Percentiles rank a stretch among this genome's conserved stretches.
These are phyloP conservation scores for Zelopaecilomyces penicillatus DNA, from an alignment of 2,329 filamentous ascomycete species.

Conservation along the genomic window DNA sequence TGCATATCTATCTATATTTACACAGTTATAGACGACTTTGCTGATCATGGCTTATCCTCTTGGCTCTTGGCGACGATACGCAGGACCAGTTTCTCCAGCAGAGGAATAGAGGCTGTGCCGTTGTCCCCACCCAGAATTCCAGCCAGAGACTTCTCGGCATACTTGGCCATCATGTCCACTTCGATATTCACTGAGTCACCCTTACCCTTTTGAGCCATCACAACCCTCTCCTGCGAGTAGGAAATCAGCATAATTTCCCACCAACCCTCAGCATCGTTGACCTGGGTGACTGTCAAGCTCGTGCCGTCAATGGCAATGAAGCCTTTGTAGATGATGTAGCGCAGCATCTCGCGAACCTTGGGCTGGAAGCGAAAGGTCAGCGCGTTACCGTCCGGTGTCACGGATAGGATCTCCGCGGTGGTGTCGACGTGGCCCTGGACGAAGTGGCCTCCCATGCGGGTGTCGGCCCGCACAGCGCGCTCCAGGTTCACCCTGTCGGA, in stretches of 20 bases:
- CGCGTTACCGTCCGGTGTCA: conserved; percentile 80
- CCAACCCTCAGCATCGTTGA: conserved; percentile 70
- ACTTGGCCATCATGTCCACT: conserved; percentile 82
- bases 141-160: conserved; percentile 80
- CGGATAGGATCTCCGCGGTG: conserved; percentile 63
- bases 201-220: conserved; percentile 66
- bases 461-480: conserved; percentile 80
- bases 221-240: conserved; percentile 90
- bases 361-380: conserved; percentile 78
- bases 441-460: conserved; percentile 96
- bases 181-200: conserved; percentile 86
- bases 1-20: neutral
- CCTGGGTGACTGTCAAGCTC: conserved; percentile 82
- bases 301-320: conserved; percentile 92
- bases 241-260: conserved; percentile 98
- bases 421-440: conserved; percentile 97
- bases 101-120: conserved; percentile 42
- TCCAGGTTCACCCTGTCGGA: conserved; percentile 80
- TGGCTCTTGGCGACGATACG: conserved; percentile 61
- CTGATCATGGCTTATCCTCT: conserved; percentile 15
- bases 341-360: conserved; percentile 57
- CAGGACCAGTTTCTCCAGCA: conserved; percentile 65
- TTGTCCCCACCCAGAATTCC: conserved; percentile 54
- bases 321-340: conserved; percentile 93
- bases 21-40: neutral